Evolutionary conservation across 768 basidiomycete species (phyloP).

Genomic region (Dacryopinax primogenitus): DNA sequence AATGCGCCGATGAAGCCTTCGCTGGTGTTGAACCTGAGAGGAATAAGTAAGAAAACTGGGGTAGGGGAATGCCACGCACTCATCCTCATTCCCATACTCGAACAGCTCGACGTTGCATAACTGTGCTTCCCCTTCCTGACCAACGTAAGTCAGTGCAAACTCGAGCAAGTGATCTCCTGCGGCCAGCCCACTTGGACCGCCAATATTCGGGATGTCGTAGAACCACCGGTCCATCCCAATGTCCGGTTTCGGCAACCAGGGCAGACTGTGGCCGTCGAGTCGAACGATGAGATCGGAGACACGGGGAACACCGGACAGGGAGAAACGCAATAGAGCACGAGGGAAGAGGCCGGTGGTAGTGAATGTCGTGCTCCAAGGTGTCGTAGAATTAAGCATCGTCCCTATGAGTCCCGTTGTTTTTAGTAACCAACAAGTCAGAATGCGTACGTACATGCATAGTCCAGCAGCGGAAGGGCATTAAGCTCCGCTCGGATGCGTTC

Average conservation of each 20-base stretch:
- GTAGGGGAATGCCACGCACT: conserved; percentile 33
- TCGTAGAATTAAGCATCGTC: conserved; percentile 49
- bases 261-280: conserved; percentile 48
- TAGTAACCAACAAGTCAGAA: not conserved
- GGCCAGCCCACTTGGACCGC: conserved; percentile 22
- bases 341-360: conserved; percentile 50
- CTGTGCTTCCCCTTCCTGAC: conserved; percentile 45
- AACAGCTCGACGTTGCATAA: conserved; percentile 64
- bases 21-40: conserved; percentile 43
- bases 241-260: conserved; percentile 42
- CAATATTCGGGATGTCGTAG: conserved; percentile 40
- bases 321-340: conserved; percentile 52
- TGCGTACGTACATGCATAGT: not conserved
- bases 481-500: not conserved
- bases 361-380: conserved; percentile 49
- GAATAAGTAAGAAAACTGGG: conserved; percentile 9
- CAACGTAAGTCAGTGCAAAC: conserved; percentile 42
- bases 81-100: conserved; percentile 51
- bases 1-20: conserved; percentile 53
- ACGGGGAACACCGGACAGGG: conserved; percentile 54
- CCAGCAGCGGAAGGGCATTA: not conserved
- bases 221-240: conserved; percentile 66
- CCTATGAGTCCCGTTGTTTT: conserved; percentile 21
- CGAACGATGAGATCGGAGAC: conserved; percentile 41
- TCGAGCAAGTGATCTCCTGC: conserved; percentile 45